Percentiles rank a stretch among this genome's conserved stretches.
Conservation (phyloP, 306 rosid species). For the Vigna trinervia region DNA sequence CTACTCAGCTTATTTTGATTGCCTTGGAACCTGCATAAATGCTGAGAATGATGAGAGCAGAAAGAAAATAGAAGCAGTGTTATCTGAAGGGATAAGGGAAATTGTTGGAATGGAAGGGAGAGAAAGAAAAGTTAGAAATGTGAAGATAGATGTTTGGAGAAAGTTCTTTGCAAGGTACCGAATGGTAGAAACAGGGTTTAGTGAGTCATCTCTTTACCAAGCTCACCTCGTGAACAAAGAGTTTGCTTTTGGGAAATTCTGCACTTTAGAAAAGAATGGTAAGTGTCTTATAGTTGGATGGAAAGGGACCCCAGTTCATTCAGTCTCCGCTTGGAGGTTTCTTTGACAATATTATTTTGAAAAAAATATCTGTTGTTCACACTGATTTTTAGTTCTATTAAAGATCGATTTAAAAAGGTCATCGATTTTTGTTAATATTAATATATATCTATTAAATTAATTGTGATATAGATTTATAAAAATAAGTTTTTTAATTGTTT, state of each 20-base stretch:
- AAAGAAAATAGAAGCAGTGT: constrained; percentile 45
- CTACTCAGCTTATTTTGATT: constrained; percentile 63
- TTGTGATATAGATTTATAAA: too few relatives aligned
- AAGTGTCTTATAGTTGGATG: constrained; percentile 64
- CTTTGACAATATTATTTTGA: constrained; percentile 30
- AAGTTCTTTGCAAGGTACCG: constrained; percentile 67
- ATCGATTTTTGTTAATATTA: too few relatives aligned
- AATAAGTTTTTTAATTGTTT: too few relatives aligned
- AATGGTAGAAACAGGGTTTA: constrained; percentile 65
- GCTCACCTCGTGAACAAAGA: constrained; percentile 56
- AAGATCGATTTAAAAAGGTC: too few relatives aligned
- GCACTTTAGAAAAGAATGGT: constrained; percentile 57
- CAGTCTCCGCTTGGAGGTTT: constrained; percentile 83
- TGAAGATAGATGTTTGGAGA: constrained; percentile 82
- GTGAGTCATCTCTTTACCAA: constrained; percentile 67
- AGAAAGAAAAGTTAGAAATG: constrained; percentile 60
- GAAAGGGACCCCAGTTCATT: constrained; percentile 77
- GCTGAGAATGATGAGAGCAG: constrained; percentile 44
- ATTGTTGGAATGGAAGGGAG: constrained; percentile 65
- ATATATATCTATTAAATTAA: too few relatives aligned
- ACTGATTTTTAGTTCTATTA: too few relatives aligned
- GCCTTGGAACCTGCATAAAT: constrained; percentile 57
- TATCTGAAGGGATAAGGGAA: constrained; percentile 54
- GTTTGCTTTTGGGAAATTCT: constrained; percentile 54
- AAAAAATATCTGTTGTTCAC: too few relatives aligned